Evolutionary conservation across 169 alveolate genomes (phyloP), one percentile per base, ranked within the genome.

Genomic region (Pseudocohnilembus persalinus): DNA sequence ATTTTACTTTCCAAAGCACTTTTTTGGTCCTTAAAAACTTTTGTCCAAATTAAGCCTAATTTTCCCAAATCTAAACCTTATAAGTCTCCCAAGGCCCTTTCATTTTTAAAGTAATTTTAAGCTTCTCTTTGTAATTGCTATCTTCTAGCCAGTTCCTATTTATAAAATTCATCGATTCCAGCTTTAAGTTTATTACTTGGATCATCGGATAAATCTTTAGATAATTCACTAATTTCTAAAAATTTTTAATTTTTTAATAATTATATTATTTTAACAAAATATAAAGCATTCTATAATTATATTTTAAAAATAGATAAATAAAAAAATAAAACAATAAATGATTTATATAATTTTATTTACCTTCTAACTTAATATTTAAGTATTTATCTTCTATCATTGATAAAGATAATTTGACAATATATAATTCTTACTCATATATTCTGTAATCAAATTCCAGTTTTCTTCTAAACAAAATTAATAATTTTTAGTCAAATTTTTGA

Each of bases 391-490:
- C 68, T 26, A 87, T 74, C 32, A 82, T 82, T 0, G 81, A 76
- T 29, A 89, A 49, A 29, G 92, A 86, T 16, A 93, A 83, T 78
- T 93, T 88, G 63, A 92, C 92, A 73, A 93, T 93, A 76, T 89
- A 91, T 31, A 95, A 87, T 85, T 95, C 98, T 88, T 94, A 91
- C 82, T 94, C 97, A 78, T 87, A 87, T 35, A 96, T 91, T 75
- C 96, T 91, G 83, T 94, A 92, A 83, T 96, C 97, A 82, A 87
- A 92, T 87, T 91, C 94, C 1, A 96, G 92, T 90, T 94, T 91
- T 93, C 92, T 92, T 88, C 94, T 94, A 85, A 94, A 94, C 33
- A 94, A 87, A 29, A 87, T 86, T 34, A 89, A 78, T 29, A 96
- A 84, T 81, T 95, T 91, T 88, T 91, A 93, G 87, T 96, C 98